phyloP scores from a whole-genome alignment of 495 filamentous ascomycete species.

The Niebla homalea region DNA sequence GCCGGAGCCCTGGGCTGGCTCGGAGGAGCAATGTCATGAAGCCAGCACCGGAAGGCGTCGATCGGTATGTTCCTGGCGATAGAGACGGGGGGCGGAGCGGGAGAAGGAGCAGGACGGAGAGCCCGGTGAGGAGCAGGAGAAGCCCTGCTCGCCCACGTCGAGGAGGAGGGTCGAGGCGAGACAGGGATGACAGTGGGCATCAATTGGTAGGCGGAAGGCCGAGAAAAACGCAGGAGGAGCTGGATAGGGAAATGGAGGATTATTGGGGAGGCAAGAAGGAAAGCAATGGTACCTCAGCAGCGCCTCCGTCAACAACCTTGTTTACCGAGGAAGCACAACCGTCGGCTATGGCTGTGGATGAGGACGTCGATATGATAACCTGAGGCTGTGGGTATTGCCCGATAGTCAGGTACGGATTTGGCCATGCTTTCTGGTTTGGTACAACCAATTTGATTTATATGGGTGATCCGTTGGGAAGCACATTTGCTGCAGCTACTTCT shows the following conservation, averaged over 20 bases:
- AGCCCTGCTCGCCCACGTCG: conserved; percentile 13
- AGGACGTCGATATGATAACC: conserved; percentile 40
- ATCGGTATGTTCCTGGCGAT: conserved; percentile 60
- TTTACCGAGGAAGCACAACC: conserved; percentile 20
- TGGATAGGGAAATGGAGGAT: conserved; percentile 93
- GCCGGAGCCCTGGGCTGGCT: conserved; percentile 35
- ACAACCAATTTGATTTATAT: too few species aligned
- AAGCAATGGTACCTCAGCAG: conserved; percentile 18
- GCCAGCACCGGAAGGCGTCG: conserved; percentile 57
- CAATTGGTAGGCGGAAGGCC: conserved; percentile 42
- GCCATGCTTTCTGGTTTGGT: too few species aligned
- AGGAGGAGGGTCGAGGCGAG: conserved; percentile 23
- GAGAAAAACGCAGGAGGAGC: conserved; percentile 80
- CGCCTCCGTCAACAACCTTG: conserved; percentile 14
- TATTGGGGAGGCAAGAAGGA: conserved; percentile 52
- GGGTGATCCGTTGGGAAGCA: too few species aligned
- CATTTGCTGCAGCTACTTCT: too few species aligned
- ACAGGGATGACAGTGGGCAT: conserved; percentile 21
- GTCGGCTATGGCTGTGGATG: conserved; percentile 31
- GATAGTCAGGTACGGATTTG: neutral
- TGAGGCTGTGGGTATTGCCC: neutral
- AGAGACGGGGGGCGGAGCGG: conserved; percentile 19
- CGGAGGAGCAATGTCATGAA: conserved; percentile 53
- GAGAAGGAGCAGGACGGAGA: conserved; percentile 40
- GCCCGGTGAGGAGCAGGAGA: conserved; percentile 18